Conservation (phyloP, 148 eudicot genomes). For the Rhododendron henanense region DNA sequence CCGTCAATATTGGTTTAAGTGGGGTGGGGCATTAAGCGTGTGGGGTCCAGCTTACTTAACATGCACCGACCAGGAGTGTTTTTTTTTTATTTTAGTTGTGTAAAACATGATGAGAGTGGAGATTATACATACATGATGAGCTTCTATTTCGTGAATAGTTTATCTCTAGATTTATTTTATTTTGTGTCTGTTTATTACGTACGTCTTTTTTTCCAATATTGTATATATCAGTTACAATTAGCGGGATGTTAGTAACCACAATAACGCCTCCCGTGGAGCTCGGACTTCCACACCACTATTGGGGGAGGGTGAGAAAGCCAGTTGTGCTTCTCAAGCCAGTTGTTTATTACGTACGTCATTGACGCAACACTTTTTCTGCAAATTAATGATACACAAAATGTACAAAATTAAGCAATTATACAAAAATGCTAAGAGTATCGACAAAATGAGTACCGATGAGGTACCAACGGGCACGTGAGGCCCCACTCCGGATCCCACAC, state of each 20-base stretch:
- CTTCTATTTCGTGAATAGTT: not conserved
- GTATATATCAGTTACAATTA: too few relatives aligned
- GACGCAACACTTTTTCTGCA: not conserved
- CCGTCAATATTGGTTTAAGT: not conserved
- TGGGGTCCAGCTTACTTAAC: not conserved
- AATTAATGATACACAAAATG: not conserved
- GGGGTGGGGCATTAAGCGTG: not conserved
- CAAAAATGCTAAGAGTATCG: too few relatives aligned
- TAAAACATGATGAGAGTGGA: not conserved
- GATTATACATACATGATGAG: not conserved
- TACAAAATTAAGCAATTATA: not conserved
- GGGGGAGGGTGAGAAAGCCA: too few relatives aligned
- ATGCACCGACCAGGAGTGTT: not conserved
- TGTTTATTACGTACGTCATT: not conserved
- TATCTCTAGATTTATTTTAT: not conserved
- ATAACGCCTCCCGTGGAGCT: too few relatives aligned
- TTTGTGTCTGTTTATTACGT: not conserved
- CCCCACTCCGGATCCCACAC: too few relatives aligned
- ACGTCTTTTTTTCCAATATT: too few relatives aligned
- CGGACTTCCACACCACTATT: too few relatives aligned
- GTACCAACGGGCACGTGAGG: too few relatives aligned
- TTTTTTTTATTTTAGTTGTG: not conserved
- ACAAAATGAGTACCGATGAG: too few relatives aligned
- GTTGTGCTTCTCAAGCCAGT: not conserved
- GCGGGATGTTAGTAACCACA: too few relatives aligned